A percentile compares a stretch with the other conserved stretches of the same genome.
Conservation (phyloP, 1,139 yeast species). For the Candida sp. region DNA sequence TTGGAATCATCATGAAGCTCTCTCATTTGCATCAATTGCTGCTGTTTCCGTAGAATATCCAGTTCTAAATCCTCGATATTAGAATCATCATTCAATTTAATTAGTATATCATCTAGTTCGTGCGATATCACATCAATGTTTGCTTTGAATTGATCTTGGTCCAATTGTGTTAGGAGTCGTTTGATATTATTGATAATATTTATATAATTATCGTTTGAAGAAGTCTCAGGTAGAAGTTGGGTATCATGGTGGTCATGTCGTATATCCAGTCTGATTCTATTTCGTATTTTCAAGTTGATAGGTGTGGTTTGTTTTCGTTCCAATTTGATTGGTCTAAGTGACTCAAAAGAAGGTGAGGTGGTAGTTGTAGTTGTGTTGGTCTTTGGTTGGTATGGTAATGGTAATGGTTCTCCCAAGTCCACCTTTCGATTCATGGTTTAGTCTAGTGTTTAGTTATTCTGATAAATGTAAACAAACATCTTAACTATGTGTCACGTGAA, state of each 20-base stretch:
- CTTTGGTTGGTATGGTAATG: slow-evolving; percentile 25
- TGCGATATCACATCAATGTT: slow-evolving; percentile 7
- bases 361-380: slow-evolving; percentile 1
- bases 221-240: background rate
- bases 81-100: background rate
- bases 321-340: slow-evolving; percentile 1
- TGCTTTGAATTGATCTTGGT: background rate
- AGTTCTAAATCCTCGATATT: background rate
- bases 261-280: slow-evolving; percentile 1
- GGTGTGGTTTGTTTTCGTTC: slow-evolving; percentile 3
- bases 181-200: background rate
- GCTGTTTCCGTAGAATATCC: background rate
- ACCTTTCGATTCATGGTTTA: slow-evolving; percentile 4
- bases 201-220: background rate
- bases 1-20: background rate
- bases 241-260: slow-evolving; percentile 1
- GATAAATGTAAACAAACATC: slow-evolving; percentile 3
- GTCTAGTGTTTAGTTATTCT: slow-evolving; percentile 4
- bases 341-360: slow-evolving; percentile 5
- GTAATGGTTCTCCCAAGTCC: slow-evolving; percentile 34
- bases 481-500: slow-evolving; percentile 1
- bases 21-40: background rate
- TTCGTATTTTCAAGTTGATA: background rate
- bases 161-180: background rate
- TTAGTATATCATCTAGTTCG: slow-evolving; percentile 8